Base-by-base conservation (phyloP, 176 grass and related monocot genomes). In the bread wheat (Triticum aestivum) region DNA sequence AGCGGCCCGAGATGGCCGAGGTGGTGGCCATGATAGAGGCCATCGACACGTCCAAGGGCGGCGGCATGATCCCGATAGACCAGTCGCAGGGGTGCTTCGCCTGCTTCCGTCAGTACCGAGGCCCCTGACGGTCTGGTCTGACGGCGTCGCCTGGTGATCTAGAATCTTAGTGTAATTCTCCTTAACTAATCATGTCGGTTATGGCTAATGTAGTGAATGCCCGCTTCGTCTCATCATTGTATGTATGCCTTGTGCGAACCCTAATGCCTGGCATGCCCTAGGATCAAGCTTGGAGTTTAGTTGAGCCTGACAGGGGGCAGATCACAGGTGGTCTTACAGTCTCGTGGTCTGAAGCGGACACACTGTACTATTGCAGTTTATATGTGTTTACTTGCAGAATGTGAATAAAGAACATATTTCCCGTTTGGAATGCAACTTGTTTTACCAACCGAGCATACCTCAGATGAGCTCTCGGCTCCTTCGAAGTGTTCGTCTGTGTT, bases 1-100 rank as follows among this genome's bases (percentile, higher is more conserved):
- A 88, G 90, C 89, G 94, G 15, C 97, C 92, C 0, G 92, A 96
- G 94, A 99, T 99, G 97, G 79, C 90, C 11, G 97, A 93, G 47
- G 94, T 93, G 67, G 97, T 99, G 82, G 76, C 90, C 76, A 90
- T 99, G 97, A 88, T 99, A 82, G 97, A 99, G 87, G 94, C 80
- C 7, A 94, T 99, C 66, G 97, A 99, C 90, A 99, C 97, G 34
- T 94, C 90, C 26, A 99, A 99, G 84, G 97, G 97, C 17, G 97
- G 97, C n/a, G 97, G 94, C 67, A 99, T 99, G 97, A 86, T 99
- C 77, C 89, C 90, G 4, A 73, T 80, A 11, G 94, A 97, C 64
- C 97, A 99, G 30, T 67, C 85, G 10, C 87, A 99, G 67, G 97
- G 97, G 45, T 99, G 92, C 76, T 85, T 94, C 61, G 86, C 92